Evolutionary conservation across 1,284 basidiomycete species (phyloP), one percentile per base, ranked within the genome.

Genomic region (Malassezia yamatoensis): DNA sequence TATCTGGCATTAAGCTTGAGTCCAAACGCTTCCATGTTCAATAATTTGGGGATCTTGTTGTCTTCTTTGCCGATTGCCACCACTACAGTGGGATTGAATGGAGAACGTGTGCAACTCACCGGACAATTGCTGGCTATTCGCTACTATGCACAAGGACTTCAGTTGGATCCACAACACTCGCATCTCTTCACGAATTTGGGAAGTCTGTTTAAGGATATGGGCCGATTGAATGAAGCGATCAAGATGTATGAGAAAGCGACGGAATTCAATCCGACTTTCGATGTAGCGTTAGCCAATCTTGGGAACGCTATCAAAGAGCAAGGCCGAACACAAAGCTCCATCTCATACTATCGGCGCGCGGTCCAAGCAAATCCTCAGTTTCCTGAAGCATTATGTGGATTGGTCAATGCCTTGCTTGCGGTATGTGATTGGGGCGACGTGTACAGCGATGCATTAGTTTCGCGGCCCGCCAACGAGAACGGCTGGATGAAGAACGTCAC

Each of bases 181-280:
- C 82, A 83, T 65, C 71, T 83, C 7, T 78, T 83, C 60, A 82
- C 81, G 7, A 83, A 83, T 60, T 72, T 82, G 8, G 82, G 82
- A 2, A 82, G 81, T 11, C 77, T 83, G 3, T 69, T 82, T 50
- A 83, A 83, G 65, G 83, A 83, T 60, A 77, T 81, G 43, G 81
- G 81, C 5, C 76, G 80, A 18, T 75, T 79, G 2, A 76, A 76
- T 0, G 76, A 80, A 57, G 82, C 82, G 1, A 79, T 83, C 55
- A 74, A 76, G 78, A 77, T 80, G 66, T 81, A 81, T 63, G 69
- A 74, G 52, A 77, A 78, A 52, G 82, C 82, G 2, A 75, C 84
- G 32, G 68, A 79, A 53, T 76, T 71, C 58, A 81, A 83, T 45
- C 82, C 83, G 3, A 79, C 80, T 61, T 81, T 68, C 43, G 82